A percentile compares a stretch with the other conserved stretches of the same genome.
phyloP scores from a whole-genome alignment of 768 basidiomycete species.

The Boletus reticuloceps region DNA sequence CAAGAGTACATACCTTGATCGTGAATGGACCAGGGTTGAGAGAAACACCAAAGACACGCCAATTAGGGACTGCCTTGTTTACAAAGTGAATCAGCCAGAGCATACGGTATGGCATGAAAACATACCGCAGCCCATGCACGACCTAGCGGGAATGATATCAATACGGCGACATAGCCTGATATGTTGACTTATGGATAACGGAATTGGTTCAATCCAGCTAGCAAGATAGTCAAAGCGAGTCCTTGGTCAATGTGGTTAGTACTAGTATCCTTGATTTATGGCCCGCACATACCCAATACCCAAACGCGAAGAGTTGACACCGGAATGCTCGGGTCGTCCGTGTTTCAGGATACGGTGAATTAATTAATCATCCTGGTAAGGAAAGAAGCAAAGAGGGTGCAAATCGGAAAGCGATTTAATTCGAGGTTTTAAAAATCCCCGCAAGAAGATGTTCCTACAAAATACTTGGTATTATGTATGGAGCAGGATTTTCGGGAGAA shows the following conservation, averaged over 20 bases:
- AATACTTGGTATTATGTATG: too few species aligned
- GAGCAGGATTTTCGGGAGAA: too few species aligned
- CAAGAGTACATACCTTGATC: conserved; percentile 71
- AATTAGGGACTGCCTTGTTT: conserved; percentile 45
- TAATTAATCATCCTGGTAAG: too few species aligned
- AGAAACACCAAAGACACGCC: conserved; percentile 53
- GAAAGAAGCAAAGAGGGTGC: too few species aligned
- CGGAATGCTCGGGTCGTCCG: conserved; percentile 66
- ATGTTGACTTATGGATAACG: conserved; percentile 52
- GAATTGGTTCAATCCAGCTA: conserved; percentile 77
- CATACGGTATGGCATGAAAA: not conserved
- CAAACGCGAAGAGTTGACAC: conserved; percentile 57
- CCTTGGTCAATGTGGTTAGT: conserved; percentile 13
- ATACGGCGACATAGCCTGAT: conserved; percentile 49
- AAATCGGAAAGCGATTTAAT: too few species aligned
- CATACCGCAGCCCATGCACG: conserved; percentile 54
- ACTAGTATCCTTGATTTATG: too few species aligned
- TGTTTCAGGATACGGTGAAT: conserved; percentile 85
- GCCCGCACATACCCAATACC: conserved; percentile 42
- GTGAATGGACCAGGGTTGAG: conserved; percentile 76
- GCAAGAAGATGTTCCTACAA: too few species aligned
- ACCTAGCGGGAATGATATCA: conserved; percentile 69
- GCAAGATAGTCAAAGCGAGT: conserved; percentile 52
- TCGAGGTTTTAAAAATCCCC: too few species aligned
- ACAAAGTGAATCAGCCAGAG: not conserved